These are phyloP conservation scores for Cordyceps pruinosa DNA, from an alignment of 2,329 filamentous ascomycete species.

Conservation along the genomic window DNA sequence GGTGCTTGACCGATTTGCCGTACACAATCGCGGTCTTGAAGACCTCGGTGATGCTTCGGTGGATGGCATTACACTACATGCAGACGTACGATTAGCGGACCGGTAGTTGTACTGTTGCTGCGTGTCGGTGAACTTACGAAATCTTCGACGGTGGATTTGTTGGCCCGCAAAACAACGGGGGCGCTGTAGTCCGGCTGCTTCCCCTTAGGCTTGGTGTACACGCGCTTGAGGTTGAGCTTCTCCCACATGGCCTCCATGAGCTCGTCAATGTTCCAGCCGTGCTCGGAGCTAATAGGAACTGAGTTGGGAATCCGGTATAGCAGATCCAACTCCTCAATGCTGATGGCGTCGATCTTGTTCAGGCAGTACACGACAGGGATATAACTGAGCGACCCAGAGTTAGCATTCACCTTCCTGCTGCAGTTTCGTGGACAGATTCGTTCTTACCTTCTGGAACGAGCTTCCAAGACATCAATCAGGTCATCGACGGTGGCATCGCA, in stretches of 20 bases:
- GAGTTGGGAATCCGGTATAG: conserved; percentile 96
- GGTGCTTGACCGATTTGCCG: conserved; percentile 96
- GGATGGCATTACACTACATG: conserved; percentile 84
- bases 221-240: conserved; percentile 80
- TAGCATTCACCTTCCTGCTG: background rate
- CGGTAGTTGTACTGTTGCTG: background rate
- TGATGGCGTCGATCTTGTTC: conserved; percentile 98
- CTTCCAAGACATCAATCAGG: conserved; percentile 90
- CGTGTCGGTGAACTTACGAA: conserved; percentile 61
- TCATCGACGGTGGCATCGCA: conserved; percentile 98
- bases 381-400: conserved; percentile 50
- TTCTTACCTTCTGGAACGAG: conserved; percentile 62
- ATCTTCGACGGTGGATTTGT: conserved; percentile 85
- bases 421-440: background rate
- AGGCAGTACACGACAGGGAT: conserved; percentile 98
- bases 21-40: conserved; percentile 96
- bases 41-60: conserved; percentile 90
- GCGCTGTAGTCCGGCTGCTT: conserved; percentile 85
- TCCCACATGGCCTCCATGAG: conserved; percentile 98
- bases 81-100: conserved; percentile 27
- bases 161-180: conserved; percentile 81
- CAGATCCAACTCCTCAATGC: conserved; percentile 93
- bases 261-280: conserved; percentile 97
- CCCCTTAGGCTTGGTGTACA: conserved; percentile 98
- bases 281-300: conserved; percentile 93